A percentile compares a stretch with the other conserved stretches of the same genome.
Evolutionary conservation across 148 eudicot genomes (phyloP).

Genomic region (Vaccinium vitisidaea): DNA sequence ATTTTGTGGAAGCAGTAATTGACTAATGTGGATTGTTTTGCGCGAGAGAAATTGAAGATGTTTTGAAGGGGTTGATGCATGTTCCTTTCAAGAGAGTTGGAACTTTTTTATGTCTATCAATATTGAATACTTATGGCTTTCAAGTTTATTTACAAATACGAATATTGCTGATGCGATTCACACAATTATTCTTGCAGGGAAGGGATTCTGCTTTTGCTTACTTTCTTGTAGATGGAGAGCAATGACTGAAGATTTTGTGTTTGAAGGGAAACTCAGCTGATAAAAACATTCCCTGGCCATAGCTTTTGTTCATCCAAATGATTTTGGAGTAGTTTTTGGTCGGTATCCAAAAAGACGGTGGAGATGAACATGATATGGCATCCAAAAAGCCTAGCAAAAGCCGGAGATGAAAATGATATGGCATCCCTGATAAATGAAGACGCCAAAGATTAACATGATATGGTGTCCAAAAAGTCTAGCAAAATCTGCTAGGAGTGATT

Average conservation of each 20-base stretch:
- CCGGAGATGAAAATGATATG: too few relatives aligned
- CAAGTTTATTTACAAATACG: neutral
- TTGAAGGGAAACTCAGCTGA: neutral
- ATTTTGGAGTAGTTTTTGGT: neutral
- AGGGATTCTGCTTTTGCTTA: neutral
- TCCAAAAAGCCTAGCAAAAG: too few relatives aligned
- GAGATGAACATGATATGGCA: too few relatives aligned
- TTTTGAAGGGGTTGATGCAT: constrained; percentile 24
- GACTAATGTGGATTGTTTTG: too few relatives aligned
- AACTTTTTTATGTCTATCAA: constrained; percentile 21
- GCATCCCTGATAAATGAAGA: too few relatives aligned
- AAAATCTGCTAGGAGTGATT: too few relatives aligned
- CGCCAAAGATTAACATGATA: too few relatives aligned
- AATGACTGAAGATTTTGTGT: neutral
- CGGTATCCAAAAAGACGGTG: neutral
- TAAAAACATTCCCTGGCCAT: neutral
- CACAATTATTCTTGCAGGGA: neutral
- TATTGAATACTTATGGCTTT: neutral
- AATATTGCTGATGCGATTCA: neutral
- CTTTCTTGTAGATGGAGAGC: neutral
- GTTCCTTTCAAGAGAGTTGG: constrained; percentile 34
- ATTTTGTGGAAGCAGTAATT: too few relatives aligned
- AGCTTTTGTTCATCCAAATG: neutral
- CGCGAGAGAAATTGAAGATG: too few relatives aligned
- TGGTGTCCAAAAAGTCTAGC: too few relatives aligned